These are phyloP conservation scores for Sindora glabra DNA, from an alignment of 306 rosid species.

Conservation along the genomic window DNA sequence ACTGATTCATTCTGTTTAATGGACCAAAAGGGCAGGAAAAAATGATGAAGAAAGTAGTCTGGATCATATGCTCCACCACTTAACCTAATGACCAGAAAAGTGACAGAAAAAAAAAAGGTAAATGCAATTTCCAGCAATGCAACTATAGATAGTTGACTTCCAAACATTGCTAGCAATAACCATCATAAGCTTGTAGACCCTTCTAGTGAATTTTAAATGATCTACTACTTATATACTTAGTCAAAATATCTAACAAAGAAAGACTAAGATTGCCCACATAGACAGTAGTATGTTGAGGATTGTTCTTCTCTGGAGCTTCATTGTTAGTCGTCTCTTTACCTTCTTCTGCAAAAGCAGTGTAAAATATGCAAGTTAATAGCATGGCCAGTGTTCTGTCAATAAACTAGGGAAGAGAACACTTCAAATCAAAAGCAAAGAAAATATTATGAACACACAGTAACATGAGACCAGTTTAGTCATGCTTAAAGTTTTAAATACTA, in stretches of 20 bases:
- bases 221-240: background rate
- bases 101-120: background rate
- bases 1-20: no score
- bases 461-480: background rate
- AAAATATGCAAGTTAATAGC: constrained; percentile 5
- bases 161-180: background rate
- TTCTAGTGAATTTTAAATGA: background rate
- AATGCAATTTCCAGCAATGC: background rate
- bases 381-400: background rate
- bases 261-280: constrained; percentile 90
- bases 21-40: no score
- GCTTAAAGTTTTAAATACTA: background rate
- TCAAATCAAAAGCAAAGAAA: no score
- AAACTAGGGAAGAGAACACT: no score
- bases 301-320: constrained; percentile 94
- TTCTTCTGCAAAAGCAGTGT: constrained; percentile 57
- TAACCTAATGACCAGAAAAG: background rate
- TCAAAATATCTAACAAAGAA: background rate
- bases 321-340: constrained; percentile 63
- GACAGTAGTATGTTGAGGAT: constrained; percentile 90
- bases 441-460: background rate
- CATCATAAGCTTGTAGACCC: constrained; percentile 1
- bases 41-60: background rate
- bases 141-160: background rate
- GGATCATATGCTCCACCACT: background rate